Evolutionary conservation across 78 protist species (phyloP), one percentile per base, ranked within the genome.

Genomic region (Chrysochromulina tobinii): DNA sequence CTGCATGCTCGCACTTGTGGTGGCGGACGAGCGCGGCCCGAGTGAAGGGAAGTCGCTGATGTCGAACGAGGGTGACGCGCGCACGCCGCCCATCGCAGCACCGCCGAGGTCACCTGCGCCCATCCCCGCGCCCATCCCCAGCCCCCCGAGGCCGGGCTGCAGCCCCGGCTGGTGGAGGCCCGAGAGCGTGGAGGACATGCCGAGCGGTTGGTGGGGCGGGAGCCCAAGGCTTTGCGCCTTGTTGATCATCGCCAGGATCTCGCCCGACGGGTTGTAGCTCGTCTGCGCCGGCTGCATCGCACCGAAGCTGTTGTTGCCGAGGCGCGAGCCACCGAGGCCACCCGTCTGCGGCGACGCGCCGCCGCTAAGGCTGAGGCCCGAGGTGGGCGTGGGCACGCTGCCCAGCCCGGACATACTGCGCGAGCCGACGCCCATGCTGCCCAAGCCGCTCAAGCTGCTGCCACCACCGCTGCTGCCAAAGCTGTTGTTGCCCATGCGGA

Each of bases 161-260:
- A 9, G 72, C 72, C 8, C 72, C 72, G 8, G 15, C 17, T 6
- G 27, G 27, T 12, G 15, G 27, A 12, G 9, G 72, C 72, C 72
- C 27, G n/a, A 9, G 72, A 12, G 15, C 0, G 72, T 66, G 27
- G 15, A 20, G n/a, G 72, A 4, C 27, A 21, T 38, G 38, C 38
- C 38, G 38, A 38, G 38, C 38, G 38, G 38, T 38, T 38, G 38
- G 38, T 38, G 38, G 38, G 38, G 38, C 38, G 38, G 51, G 51
- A 12, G 79, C 54, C 53, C 79, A 1, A 69, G 38, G 51, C 2
- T 69, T 18, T 9, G 15, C 54, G 54, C 61, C 38, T 79, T n/a
- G 59, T 58, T 83, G 55, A 83, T 54, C 88, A 83, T 83, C 8
- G 88, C 88, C 15, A 83, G 53, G 15, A 83, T 2, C 17, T 83